Percentiles rank a stretch among this genome's conserved stretches.
Evolutionary conservation across 83 land plant species (phyloP).

Genomic region (Picea engelmannii): DNA sequence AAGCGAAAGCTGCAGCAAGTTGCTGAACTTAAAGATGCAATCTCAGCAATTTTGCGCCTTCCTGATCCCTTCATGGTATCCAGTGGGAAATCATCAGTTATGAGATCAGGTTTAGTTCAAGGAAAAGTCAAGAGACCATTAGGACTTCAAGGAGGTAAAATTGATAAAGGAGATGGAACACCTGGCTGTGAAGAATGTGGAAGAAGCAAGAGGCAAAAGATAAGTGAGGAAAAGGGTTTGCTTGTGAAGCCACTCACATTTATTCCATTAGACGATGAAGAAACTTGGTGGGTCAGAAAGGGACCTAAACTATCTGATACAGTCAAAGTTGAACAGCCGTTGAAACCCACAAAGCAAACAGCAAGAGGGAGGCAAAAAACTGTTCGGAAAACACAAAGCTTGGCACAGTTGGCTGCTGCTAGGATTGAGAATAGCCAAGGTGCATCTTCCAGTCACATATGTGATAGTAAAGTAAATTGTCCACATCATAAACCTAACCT

Average conservation of each 20-base stretch:
- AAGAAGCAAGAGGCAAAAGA: conserved; percentile 69
- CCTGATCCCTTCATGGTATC: conserved; percentile 38
- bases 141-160: conserved; percentile 24
- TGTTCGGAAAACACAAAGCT: conserved; percentile 85
- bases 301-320: conserved; percentile 59
- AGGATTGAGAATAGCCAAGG: conserved; percentile 95
- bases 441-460: conserved; percentile 80
- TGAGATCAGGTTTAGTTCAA: conserved; percentile 27
- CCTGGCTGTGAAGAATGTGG: conserved; percentile 95
- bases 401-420: conserved; percentile 86
- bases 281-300: conserved; percentile 84
- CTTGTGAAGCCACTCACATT: conserved; percentile 31
- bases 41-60: conserved; percentile 54
- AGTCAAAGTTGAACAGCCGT: conserved; percentile 65
- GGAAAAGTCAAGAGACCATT: conserved; percentile 42
- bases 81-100: conserved; percentile 21
- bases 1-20: conserved; percentile 39
- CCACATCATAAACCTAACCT: conserved; percentile 66
- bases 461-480: conserved; percentile 75
- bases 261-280: conserved; percentile 71
- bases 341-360: conserved; percentile 71
- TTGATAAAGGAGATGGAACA: conserved; percentile 52
- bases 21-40: conserved; percentile 64
- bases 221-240: conserved; percentile 58
- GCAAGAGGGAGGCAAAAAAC: conserved; percentile 80